Conservation (phyloP, 2,329 filamentous ascomycete genomes). For the Botrytis hyacinthi region DNA sequence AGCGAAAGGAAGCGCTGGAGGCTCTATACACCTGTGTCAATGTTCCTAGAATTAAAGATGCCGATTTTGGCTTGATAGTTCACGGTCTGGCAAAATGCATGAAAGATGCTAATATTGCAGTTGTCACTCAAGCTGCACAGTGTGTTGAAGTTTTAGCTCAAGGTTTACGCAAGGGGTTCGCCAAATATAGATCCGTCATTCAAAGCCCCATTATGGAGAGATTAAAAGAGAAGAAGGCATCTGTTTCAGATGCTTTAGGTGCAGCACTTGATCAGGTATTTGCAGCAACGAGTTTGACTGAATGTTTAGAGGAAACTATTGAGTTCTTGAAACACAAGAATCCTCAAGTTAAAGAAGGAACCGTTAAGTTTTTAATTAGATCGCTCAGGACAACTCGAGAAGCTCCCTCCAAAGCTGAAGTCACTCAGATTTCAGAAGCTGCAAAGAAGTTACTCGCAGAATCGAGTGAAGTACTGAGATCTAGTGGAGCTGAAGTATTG, state of each 20-base stretch:
- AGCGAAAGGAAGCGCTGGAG: slow-evolving; percentile 91
- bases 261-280: slow-evolving; percentile 75
- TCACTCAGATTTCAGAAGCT: slow-evolving; percentile 80
- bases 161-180: slow-evolving; percentile 74
- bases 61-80: slow-evolving; percentile 80
- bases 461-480: slow-evolving; percentile 78
- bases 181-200: slow-evolving; percentile 75
- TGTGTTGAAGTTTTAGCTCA: slow-evolving; percentile 88
- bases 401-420: slow-evolving; percentile 80
- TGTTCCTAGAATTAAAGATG: slow-evolving; percentile 88
- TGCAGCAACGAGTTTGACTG: slow-evolving; percentile 66
- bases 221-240: slow-evolving; percentile 93
- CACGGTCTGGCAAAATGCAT: slow-evolving; percentile 88
- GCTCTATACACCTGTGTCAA: slow-evolving; percentile 74
- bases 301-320: slow-evolving; percentile 87
- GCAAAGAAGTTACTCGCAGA: slow-evolving; percentile 89
- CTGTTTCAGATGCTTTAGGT: slow-evolving; percentile 83
- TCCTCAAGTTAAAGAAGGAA: slow-evolving; percentile 94
- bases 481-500: slow-evolving; percentile 86
- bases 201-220: slow-evolving; percentile 92
- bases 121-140: slow-evolving; percentile 89
- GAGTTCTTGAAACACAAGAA: slow-evolving; percentile 91
- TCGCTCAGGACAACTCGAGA: slow-evolving; percentile 79
- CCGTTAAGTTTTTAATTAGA: slow-evolving; percentile 87
- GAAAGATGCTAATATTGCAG: slow-evolving; percentile 97